Evolutionary conservation across 495 filamentous ascomycete species (phyloP).

Genomic region (Bacidia gigantensis): DNA sequence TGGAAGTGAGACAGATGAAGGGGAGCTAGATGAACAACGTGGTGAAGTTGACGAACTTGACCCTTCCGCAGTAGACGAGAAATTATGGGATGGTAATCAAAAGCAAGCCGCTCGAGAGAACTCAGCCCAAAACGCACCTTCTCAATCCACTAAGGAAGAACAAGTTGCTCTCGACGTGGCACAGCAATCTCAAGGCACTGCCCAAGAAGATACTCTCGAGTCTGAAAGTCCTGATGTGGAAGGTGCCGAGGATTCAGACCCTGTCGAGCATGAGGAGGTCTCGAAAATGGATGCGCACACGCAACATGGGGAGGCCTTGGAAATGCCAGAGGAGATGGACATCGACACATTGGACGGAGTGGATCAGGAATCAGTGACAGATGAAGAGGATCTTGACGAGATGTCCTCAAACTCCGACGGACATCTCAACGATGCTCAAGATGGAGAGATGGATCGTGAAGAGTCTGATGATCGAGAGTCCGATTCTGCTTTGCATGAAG

Average conservation of each 20-base stretch:
- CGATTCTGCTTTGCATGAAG: too few relatives aligned
- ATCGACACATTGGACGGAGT: constrained; percentile 32
- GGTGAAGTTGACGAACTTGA: constrained; percentile 84
- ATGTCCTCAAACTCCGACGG: neutral
- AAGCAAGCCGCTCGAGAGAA: neutral
- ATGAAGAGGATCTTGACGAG: neutral
- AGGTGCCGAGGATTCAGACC: constrained; percentile 30
- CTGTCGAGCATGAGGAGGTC: constrained; percentile 44
- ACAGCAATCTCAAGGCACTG: constrained; percentile 37
- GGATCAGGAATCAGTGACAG: neutral
- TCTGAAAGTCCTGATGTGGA: too few relatives aligned
- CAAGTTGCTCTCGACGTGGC: constrained; percentile 44
- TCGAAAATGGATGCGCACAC: constrained; percentile 56
- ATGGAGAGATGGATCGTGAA: neutral
- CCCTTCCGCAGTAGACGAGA: constrained; percentile 82
- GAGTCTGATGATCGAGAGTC: neutral
- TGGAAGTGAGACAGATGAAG: constrained; percentile 24
- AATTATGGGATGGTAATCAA: constrained; percentile 74
- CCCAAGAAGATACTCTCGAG: constrained; percentile 25
- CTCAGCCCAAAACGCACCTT: neutral
- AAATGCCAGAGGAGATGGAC: constrained; percentile 57
- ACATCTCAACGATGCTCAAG: neutral
- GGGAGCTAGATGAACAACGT: constrained; percentile 68
- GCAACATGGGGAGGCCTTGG: constrained; percentile 54
- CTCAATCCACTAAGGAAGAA: constrained; percentile 5